phyloP scores from a whole-genome alignment of 2,329 filamentous ascomycete genomes.

The Fonsecaea erecta region DNA sequence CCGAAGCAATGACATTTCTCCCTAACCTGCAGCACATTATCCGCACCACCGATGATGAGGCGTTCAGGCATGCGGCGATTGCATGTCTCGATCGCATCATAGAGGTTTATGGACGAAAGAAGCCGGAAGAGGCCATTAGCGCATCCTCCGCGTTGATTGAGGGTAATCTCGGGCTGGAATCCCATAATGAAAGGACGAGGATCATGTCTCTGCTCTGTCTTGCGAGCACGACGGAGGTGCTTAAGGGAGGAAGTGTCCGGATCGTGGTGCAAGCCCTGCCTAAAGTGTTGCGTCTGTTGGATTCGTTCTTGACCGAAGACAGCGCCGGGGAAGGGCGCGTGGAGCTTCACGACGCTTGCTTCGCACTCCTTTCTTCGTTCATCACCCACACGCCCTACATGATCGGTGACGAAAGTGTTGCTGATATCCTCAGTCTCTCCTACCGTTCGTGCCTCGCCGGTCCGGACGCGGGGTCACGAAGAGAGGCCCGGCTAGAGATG shows the following conservation, averaged over 20 bases:
- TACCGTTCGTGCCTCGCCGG: slow-evolving; percentile 19
- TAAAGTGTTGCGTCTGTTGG: slow-evolving; percentile 72
- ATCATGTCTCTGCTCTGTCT: slow-evolving; percentile 70
- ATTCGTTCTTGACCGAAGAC: slow-evolving; percentile 59
- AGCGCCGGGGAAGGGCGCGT: slow-evolving; percentile 46
- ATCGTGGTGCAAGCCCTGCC: slow-evolving; percentile 77
- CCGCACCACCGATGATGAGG: slow-evolving; percentile 70
- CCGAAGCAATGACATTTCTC: slow-evolving; percentile 63
- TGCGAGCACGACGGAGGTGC: slow-evolving; percentile 83
- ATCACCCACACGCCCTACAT: slow-evolving; percentile 88
- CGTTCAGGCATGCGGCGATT: slow-evolving; percentile 83
- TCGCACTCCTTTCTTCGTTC: slow-evolving; percentile 76
- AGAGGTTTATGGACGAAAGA: slow-evolving; percentile 94
- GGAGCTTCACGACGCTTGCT: slow-evolving; percentile 79
- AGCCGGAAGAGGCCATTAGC: slow-evolving; percentile 73
- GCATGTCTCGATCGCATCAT: slow-evolving; percentile 90
- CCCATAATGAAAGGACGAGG: slow-evolving; percentile 27
- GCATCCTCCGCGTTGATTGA: slow-evolving; percentile 75
- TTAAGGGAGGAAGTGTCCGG: slow-evolving; percentile 83
- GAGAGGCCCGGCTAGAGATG: slow-evolving; percentile 70
- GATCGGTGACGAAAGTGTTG: slow-evolving; percentile 75
- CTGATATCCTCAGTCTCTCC: slow-evolving; percentile 72
- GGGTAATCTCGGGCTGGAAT: slow-evolving; percentile 49
- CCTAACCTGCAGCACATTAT: slow-evolving; percentile 79
- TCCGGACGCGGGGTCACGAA: slow-evolving; percentile 51